These are phyloP conservation scores for Gypsophila paniculata DNA, from an alignment of 179 eudicot species.

Conservation along the genomic window DNA sequence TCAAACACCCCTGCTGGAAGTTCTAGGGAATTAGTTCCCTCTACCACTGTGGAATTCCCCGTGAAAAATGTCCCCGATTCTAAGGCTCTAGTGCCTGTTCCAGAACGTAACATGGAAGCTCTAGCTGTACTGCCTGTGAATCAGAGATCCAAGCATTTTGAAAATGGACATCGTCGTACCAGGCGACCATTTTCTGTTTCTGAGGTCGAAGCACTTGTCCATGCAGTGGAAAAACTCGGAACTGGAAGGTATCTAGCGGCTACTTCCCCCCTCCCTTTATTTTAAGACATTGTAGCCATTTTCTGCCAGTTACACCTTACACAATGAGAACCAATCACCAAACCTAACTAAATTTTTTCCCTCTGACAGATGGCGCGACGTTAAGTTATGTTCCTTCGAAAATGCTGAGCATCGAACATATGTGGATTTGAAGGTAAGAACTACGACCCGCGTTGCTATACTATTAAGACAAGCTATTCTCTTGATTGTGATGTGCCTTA, in stretches of 20 bases:
- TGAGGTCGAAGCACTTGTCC: slow-evolving; percentile 93
- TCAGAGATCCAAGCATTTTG: slow-evolving; percentile 55
- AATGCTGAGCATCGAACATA: slow-evolving; percentile 86
- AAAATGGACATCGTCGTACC: slow-evolving; percentile 78
- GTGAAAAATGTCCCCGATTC: slow-evolving; percentile 40
- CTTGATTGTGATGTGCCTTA: slow-evolving; percentile 13
- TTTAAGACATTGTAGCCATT: not conserved
- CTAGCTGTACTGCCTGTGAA: slow-evolving; percentile 54
- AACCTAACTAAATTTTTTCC: not conserved
- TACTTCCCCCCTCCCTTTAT: not conserved
- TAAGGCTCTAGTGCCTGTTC: slow-evolving; percentile 58
- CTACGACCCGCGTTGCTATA: not conserved
- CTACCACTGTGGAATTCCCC: slow-evolving; percentile 28
- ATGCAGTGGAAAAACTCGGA: slow-evolving; percentile 89
- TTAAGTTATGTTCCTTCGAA: slow-evolving; percentile 81
- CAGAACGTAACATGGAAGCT: slow-evolving; percentile 47
- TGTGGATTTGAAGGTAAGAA: slow-evolving; percentile 86
- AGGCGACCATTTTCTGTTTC: slow-evolving; percentile 89
- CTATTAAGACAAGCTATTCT: slow-evolving; percentile 5
- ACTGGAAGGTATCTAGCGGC: slow-evolving; percentile 67
- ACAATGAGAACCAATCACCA: not conserved
- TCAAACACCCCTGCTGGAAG: slow-evolving; percentile 32
- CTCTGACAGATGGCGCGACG: slow-evolving; percentile 89
- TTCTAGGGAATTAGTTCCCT: slow-evolving; percentile 40
- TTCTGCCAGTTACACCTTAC: not conserved